These are phyloP conservation scores for Syncephalastrum contaminatum DNA, from an alignment of 371 early-diverging fungal species.

Conservation along the genomic window DNA sequence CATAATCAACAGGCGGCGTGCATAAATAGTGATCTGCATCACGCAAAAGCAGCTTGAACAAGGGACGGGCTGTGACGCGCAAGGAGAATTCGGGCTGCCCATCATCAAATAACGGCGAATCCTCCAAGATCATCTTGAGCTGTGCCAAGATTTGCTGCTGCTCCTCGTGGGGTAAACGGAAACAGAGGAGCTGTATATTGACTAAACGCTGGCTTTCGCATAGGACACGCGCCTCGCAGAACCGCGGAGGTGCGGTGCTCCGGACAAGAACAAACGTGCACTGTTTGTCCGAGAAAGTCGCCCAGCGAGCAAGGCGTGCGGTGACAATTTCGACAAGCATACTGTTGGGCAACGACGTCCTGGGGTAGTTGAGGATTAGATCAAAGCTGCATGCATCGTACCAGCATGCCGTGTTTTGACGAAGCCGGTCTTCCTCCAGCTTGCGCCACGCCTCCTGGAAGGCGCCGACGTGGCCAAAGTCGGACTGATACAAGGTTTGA, in stretches of 20 bases:
- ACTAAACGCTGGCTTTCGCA: constrained; percentile 28
- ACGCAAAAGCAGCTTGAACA: constrained; percentile 45
- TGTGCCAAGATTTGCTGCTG: constrained; percentile 33
- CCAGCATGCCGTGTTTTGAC: constrained; percentile 49
- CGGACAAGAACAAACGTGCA: too few relatives aligned
- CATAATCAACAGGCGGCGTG: constrained; percentile 10
- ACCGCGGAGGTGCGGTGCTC: constrained; percentile 4
- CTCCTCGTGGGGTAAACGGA: constrained; percentile 32
- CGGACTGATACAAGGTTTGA: constrained; percentile 32
- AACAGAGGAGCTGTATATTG: constrained; percentile 40
- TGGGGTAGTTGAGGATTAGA: constrained; percentile 13
- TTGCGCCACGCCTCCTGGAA: constrained; percentile 38
- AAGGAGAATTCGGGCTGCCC: constrained; percentile 4
- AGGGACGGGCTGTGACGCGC: constrained; percentile 37
- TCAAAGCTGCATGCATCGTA: constrained; percentile 49
- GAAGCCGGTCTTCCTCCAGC: constrained; percentile 26
- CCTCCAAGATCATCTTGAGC: constrained; percentile 23
- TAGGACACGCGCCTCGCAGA: constrained; percentile 30
- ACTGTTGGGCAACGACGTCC: too few relatives aligned
- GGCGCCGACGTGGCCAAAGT: constrained; percentile 12
- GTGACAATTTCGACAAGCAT: too few relatives aligned
- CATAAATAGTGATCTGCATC: constrained; percentile 35
- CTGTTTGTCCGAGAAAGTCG: too few relatives aligned
- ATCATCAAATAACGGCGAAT: neutral
- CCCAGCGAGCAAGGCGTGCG: too few relatives aligned